Base-by-base conservation (phyloP, 441 rosid genomes). In the Biscutella laevigata region DNA sequence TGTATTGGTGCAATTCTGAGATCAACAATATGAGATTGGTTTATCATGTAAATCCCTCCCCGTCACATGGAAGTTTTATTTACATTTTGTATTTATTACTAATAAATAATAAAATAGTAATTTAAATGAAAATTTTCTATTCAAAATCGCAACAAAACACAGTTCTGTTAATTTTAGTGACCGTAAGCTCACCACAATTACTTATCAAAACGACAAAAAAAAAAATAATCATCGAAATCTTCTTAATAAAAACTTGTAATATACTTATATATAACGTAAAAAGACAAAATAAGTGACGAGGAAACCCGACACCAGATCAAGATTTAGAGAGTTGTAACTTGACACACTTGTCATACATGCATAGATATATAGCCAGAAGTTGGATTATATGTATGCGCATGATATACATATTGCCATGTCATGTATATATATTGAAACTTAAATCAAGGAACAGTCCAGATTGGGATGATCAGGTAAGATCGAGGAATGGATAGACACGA, bases 271-370 rank as follows among this genome's bases (percentile, higher is more conserved):
- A 4, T 54, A 38, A 12, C 47, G 28, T 28, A 5, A 22, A 11
- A 29, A 6, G 63, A 57, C 58, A 56, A 49, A 47, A 45, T 33
- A 30, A 22, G 43, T 64, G 63, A 64, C 58, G 69, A 57, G 57
- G 68, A 63, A 40, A 64, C 17, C 15, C 27, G 52, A 35, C 49
- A 50, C 27, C 47, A 40, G 35, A 15, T 13, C 33, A 33, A 7
- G 19, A 30, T 29, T 22, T 6, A 53, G 41, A 46, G 54, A 24
- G 25, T 7, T 17, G 11, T 35, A 50, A 57, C 7, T 32, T 34
- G 57, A 20, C 6, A 59, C 70, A 65, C 64, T 35, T 65, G 70
- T 50, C 64, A 41, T 13, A 43, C 70, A 65, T 65, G 70, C 70
- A 57, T 40, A 61, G 33, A 42, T 12, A 43, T 43, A 34, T 22